A percentile compares a stretch with the other conserved stretches of the same genome.
phyloP scores from a whole-genome alignment of 176 grass and related monocot species.

The Saccharum officinarum region DNA sequence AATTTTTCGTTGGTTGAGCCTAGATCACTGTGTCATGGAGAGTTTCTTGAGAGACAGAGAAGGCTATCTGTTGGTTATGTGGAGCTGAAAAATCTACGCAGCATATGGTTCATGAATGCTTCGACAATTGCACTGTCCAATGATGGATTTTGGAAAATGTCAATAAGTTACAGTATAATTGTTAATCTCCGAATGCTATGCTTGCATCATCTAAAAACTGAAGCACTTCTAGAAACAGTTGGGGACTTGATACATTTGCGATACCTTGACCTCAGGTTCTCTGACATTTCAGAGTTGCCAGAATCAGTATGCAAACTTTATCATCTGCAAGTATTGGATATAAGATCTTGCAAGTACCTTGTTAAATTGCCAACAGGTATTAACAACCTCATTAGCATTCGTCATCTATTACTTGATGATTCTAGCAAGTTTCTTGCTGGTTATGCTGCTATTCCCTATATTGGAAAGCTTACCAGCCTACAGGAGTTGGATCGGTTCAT shows the following conservation, averaged over 20 bases:
- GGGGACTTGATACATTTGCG: slow-evolving; percentile 1
- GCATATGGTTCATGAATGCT: neutral
- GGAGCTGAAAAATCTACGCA: neutral
- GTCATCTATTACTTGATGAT: neutral
- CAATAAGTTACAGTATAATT: neutral
- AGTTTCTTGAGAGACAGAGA: neutral
- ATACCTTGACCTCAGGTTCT: neutral
- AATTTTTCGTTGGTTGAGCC: neutral
- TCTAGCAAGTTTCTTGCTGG: neutral
- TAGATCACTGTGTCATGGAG: neutral
- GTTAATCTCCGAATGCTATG: neutral
- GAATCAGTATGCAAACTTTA: neutral
- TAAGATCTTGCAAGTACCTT: neutral
- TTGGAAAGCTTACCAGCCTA: neutral
- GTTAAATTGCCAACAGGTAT: neutral
- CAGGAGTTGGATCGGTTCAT: neutral
- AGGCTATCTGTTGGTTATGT: neutral
- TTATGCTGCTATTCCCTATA: neutral
- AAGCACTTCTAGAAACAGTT: neutral
- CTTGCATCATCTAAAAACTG: neutral
- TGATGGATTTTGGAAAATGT: neutral
- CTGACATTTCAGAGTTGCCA: neutral
- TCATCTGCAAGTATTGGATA: neutral
- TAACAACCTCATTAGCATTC: neutral
- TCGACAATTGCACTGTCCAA: neutral